A percentile compares a stretch with the other conserved stretches of the same genome.
phyloP scores from a whole-genome alignment of 1,284 basidiomycete genomes.

The Xerocomus minutiporus region DNA sequence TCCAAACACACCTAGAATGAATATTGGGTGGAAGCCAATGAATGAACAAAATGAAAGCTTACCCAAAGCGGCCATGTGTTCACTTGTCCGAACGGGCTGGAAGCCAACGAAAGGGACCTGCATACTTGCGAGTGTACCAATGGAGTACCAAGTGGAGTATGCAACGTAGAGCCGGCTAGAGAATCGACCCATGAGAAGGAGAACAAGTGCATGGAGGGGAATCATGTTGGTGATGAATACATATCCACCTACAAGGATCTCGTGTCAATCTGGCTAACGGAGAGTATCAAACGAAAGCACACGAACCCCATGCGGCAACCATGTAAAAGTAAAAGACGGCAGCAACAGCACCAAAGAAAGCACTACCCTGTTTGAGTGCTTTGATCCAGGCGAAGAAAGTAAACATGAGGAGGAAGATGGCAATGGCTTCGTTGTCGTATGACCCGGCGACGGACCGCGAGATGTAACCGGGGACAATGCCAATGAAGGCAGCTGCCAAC shows the following conservation, averaged over 20 bases:
- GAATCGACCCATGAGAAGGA: conserved; percentile 97
- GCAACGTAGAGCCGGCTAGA: conserved; percentile 89
- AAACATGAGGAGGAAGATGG: conserved; percentile 99
- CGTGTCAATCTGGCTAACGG: conserved; percentile 1
- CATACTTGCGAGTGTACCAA: conserved; percentile 97
- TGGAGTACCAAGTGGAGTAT: conserved; percentile 96
- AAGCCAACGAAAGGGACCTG: conserved; percentile 99
- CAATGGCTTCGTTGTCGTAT: conserved; percentile 99
- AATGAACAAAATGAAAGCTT: conserved; percentile 26
- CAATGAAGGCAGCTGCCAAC: conserved; percentile 97
- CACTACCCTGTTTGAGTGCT: conserved; percentile 91
- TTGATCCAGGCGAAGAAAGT: conserved; percentile 99
- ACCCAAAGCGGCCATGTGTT: conserved; percentile 98
- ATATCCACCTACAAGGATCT: conserved; percentile 69
- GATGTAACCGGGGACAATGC: conserved; percentile 97
- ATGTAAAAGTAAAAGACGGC: conserved; percentile 99
- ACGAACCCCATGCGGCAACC: conserved; percentile 97
- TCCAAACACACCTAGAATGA: conserved; percentile 78
- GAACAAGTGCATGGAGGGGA: conserved; percentile 88
- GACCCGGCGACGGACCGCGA: conserved; percentile 98
- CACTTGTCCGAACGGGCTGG: conserved; percentile 95
- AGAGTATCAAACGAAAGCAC: neutral
- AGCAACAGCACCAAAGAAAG: conserved; percentile 84
- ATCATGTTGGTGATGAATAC: conserved; percentile 99
- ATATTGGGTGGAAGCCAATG: conserved; percentile 1